phyloP scores from a whole-genome alignment of 768 basidiomycete genomes.

The Hemileccinum impolitum region DNA sequence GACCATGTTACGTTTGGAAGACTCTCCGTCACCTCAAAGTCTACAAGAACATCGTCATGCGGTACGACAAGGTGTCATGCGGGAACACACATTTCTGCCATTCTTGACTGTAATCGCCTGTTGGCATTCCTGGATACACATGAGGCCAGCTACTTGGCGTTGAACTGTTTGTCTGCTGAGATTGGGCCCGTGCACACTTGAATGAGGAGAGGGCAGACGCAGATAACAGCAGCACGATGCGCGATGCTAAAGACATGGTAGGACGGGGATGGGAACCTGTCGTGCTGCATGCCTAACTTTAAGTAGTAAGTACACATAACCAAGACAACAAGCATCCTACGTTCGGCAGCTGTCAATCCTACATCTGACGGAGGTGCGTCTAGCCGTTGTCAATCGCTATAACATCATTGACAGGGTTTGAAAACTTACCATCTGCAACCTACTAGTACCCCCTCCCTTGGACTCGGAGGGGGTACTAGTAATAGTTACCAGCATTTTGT shows the following conservation, averaged over 20 bases:
- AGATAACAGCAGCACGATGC: neutral
- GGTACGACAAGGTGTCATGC: neutral
- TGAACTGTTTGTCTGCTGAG: no score
- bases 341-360: no score
- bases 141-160: slow-evolving; percentile 31
- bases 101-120: slow-evolving; percentile 47
- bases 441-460: no score
- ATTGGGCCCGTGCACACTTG: slow-evolving; percentile 1
- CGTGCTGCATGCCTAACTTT: no score
- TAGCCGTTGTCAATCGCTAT: no score
- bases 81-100: slow-evolving; percentile 57
- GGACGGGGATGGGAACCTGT: neutral
- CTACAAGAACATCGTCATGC: slow-evolving; percentile 28
- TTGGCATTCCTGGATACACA: slow-evolving; percentile 40
- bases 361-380: no score
- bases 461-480: no score
- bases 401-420: no score
- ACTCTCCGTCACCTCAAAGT: slow-evolving; percentile 52
- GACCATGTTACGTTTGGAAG: slow-evolving; percentile 59
- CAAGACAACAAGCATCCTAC: no score
- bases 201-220: neutral
- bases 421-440: no score
- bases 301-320: no score
- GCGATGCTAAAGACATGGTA: neutral
- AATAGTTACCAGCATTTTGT: no score